Base-by-base conservation (phyloP, 2,329 filamentous ascomycete species). In the Neurospora crassa region DNA sequence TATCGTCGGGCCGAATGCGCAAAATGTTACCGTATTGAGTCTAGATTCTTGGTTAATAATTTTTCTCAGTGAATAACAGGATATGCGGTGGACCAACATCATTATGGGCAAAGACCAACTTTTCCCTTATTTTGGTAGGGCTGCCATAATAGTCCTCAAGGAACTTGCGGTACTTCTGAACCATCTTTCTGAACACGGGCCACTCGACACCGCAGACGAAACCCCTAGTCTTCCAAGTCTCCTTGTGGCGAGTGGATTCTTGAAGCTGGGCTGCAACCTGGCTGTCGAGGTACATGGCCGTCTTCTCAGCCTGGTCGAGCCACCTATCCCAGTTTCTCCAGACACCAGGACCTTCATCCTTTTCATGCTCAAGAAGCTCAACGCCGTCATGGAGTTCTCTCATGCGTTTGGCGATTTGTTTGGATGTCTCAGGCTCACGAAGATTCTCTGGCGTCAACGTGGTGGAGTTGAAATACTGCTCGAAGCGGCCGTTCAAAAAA, bases 1-100 rank as follows among this genome's bases (percentile, higher is more conserved):
- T 88, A 79, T 89, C 86, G 70, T 89, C 86, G 2, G 88, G 88
- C 2, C 84, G 83, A 68, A 90, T 81, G 45, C 94, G 93, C 68
- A 99, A 89, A 74, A 99, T 96, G 79, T 99, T 99, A 74, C 96
- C 96, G 78, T 99, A 98, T 89, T 99, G 96, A 5, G 96, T 97
- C 93, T 97, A 73, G 12, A 16, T 24, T 8, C 70, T 3, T 18
- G 37, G 59, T 70, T 42, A 47, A 45, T 24, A 43, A 71, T 45
- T 71, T 67, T 4, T 24, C 41, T 16, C 29, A 18, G 59, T 11
- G 53, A 20, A 29, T 14, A 34, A 41, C 45, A 59, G 68, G 42
- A n/a, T 37, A 14, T 43, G 24, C 5, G 47, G 34, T 10, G 37
- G 10, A 81, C 91, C 83, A 82, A 96, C 94, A 86, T 99, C 96